Evolutionary conservation across 2,329 filamentous ascomycete genomes (phyloP).

Genomic region (Bisporella sp.): DNA sequence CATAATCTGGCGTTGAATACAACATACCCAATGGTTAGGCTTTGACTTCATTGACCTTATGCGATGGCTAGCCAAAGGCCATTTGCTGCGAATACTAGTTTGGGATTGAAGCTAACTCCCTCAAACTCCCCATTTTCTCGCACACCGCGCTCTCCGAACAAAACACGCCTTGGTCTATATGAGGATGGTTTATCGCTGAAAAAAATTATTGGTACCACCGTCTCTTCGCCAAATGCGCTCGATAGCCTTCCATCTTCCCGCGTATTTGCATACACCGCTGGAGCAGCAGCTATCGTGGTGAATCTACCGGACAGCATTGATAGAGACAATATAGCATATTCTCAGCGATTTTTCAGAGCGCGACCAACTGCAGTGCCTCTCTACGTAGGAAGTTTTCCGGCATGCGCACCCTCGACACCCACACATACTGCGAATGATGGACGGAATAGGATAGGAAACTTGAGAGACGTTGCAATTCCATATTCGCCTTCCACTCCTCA

Average conservation of each 20-base stretch:
- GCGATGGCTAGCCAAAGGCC: constrained; percentile 21
- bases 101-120: constrained; percentile 59
- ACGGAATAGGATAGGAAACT: constrained; percentile 46
- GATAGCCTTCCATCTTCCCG: constrained; percentile 65
- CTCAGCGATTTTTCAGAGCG: constrained; percentile 86
- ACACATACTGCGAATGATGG: constrained; percentile 56
- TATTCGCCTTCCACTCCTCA: constrained; percentile 29
- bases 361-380: constrained; percentile 67
- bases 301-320: constrained; percentile 61
- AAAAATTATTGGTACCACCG: constrained; percentile 87
- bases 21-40: not conserved
- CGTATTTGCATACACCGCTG: constrained; percentile 83
- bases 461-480: constrained; percentile 37
- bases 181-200: constrained; percentile 64
- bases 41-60: not conserved
- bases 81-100: constrained; percentile 23
- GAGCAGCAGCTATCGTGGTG: constrained; percentile 87
- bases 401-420: constrained; percentile 46
- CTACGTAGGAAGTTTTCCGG: constrained; percentile 43
- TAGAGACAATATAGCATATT: constrained; percentile 32
- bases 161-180: constrained; percentile 35
- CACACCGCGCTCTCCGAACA: constrained; percentile 54
- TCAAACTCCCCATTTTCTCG: constrained; percentile 66
- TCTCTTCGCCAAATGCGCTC: constrained; percentile 76
- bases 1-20: not conserved